Conservation (phyloP, 2,329 filamentous ascomycete species). For the Colletotrichum sp. region DNA sequence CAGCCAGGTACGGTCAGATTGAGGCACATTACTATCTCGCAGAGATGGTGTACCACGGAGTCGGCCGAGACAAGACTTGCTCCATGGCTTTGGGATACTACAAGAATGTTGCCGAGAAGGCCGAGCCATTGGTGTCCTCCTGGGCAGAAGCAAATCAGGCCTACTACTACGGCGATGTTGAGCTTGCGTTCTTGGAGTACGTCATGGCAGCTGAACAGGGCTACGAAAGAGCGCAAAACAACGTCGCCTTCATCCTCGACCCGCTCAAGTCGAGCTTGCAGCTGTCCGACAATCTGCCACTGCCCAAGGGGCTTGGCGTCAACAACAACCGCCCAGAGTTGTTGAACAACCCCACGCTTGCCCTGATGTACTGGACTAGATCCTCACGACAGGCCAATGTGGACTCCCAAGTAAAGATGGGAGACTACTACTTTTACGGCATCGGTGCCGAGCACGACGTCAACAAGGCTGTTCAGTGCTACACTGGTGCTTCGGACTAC, state of each 20-base stretch:
- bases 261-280: conserved; percentile 68
- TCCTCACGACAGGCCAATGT: conserved; percentile 93
- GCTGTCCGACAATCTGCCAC: conserved; percentile 41
- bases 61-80: conserved; percentile 82
- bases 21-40: conserved; percentile 93
- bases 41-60: conserved; percentile 81
- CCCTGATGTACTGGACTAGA: conserved; percentile 92
- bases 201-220: conserved; percentile 92
- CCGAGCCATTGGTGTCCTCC: conserved; percentile 75
- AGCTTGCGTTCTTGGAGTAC: conserved; percentile 80
- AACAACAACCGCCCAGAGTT: conserved; percentile 32
- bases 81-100: conserved; percentile 81
- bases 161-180: conserved; percentile 78
- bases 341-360: conserved; percentile 63
- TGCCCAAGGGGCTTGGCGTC: conserved; percentile 20
- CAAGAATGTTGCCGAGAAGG: conserved; percentile 77
- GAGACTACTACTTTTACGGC: conserved; percentile 92
- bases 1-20: conserved; percentile 80
- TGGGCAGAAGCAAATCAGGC: conserved; percentile 85
- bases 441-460: conserved; percentile 74
- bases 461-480: conserved; percentile 91
- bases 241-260: conserved; percentile 87
- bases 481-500: conserved; percentile 88
- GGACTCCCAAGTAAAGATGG: conserved; percentile 96
- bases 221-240: conserved; percentile 87